Evolutionary conservation across 148 eudicot species (phyloP).

Genomic region (Arbutus unedo): DNA sequence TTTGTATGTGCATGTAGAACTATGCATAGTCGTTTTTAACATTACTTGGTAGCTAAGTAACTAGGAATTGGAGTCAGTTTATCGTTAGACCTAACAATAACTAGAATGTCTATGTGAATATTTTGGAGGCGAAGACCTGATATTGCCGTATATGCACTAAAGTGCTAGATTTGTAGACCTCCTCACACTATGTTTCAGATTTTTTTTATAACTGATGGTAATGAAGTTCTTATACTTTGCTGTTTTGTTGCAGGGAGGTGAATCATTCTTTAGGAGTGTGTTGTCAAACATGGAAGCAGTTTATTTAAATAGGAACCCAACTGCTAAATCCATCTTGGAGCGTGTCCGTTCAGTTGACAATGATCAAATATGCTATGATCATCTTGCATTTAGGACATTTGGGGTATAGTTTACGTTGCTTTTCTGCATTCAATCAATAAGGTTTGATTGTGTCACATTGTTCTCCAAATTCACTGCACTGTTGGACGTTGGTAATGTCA

Average conservation of each 20-base stretch:
- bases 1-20: neutral
- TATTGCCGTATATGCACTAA: neutral
- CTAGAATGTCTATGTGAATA: neutral
- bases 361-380: constrained; percentile 76
- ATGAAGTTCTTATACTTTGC: neutral
- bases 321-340: constrained; percentile 79
- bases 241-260: constrained; percentile 54
- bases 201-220: neutral
- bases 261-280: constrained; percentile 76
- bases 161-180: neutral
- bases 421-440: neutral
- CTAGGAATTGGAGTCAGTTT: neutral
- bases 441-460: neutral
- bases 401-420: constrained; percentile 51
- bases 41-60: neutral
- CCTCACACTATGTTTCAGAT: neutral
- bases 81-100: neutral
- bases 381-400: constrained; percentile 88
- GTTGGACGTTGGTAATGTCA: neutral
- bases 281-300: constrained; percentile 69
- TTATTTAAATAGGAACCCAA: constrained; percentile 79
- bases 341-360: constrained; percentile 65
- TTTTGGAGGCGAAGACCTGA: neutral
- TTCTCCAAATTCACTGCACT: neutral
- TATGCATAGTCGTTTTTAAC: neutral